Evolutionary conservation across 2,329 filamentous ascomycete species (phyloP).

Genomic region (Monosporascus sp.): DNA sequence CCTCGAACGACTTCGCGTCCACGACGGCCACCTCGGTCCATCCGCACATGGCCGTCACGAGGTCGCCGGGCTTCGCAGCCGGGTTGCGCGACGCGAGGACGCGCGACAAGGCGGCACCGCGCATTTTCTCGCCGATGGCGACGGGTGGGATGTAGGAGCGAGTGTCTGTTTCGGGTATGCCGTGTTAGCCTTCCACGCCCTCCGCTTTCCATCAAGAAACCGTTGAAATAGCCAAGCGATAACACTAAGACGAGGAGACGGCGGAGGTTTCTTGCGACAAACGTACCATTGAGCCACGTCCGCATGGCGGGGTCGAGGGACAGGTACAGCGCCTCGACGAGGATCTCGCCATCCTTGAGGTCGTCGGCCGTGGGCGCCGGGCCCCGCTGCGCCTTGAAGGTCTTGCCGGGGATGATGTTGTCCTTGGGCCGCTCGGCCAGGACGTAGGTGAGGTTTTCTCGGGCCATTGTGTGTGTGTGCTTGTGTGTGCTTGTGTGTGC

Average conservation of each 20-base stretch:
- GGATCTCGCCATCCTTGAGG: constrained; percentile 59
- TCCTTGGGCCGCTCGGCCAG: constrained; percentile 59
- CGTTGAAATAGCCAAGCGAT: neutral
- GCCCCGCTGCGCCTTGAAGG: constrained; percentile 50
- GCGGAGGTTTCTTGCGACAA: too few species aligned
- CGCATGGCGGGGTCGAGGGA: constrained; percentile 74
- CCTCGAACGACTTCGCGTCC: constrained; percentile 43
- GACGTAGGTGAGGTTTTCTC: constrained; percentile 45
- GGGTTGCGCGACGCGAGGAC: constrained; percentile 55
- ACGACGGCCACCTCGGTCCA: constrained; percentile 65
- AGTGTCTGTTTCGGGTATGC: constrained; percentile 25
- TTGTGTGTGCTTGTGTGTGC: neutral
- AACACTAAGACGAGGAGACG: neutral
- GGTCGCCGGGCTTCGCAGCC: constrained; percentile 50
- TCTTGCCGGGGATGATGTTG: constrained; percentile 58
- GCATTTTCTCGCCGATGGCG: constrained; percentile 63
- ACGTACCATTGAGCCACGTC: constrained; percentile 58
- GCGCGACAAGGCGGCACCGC: constrained; percentile 53
- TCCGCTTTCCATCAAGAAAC: neutral
- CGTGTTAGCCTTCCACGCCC: neutral
- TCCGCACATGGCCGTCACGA: constrained; percentile 50
- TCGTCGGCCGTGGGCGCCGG: constrained; percentile 45
- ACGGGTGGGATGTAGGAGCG: constrained; percentile 64
- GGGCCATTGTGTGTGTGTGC: constrained; percentile 30
- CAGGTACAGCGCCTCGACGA: constrained; percentile 57